phyloP scores from a whole-genome alignment of 768 basidiomycete species.

The Tylopilus subfusipes region DNA sequence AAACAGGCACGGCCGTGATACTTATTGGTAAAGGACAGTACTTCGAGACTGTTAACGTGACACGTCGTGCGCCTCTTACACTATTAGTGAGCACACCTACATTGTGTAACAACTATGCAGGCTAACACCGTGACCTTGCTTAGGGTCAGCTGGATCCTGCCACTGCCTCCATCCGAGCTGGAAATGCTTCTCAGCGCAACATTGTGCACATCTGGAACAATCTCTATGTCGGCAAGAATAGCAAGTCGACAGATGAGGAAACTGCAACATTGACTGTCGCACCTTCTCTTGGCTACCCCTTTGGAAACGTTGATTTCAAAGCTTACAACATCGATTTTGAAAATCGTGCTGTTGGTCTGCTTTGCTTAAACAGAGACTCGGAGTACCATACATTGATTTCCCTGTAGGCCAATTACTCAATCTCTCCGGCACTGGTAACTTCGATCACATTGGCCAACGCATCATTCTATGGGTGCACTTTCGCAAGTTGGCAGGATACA shows the following conservation, averaged over 20 bases:
- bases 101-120: background rate
- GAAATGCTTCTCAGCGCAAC: conserved; percentile 43
- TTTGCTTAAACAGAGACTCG: background rate
- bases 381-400: background rate
- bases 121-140: conserved; percentile 5
- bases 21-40: conserved; percentile 59
- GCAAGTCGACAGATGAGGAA: conserved; percentile 48
- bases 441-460: conserved; percentile 64
- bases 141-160: conserved; percentile 50
- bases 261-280: conserved; percentile 57
- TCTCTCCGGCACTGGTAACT: conserved; percentile 60
- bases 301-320: conserved; percentile 57
- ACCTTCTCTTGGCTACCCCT: conserved; percentile 45
- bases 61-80: conserved; percentile 50
- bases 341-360: conserved; percentile 53
- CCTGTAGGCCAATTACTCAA: conserved; percentile 50
- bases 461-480: conserved; percentile 41
- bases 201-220: conserved; percentile 55
- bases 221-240: conserved; percentile 36
- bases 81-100: conserved; percentile 42
- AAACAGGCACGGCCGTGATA: conserved; percentile 40
- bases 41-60: conserved; percentile 56
- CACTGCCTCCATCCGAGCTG: conserved; percentile 36
- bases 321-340: conserved; percentile 66
- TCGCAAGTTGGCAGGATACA: conserved; percentile 33